Evolutionary conservation across 2,329 filamentous ascomycete species (phyloP), one percentile per base, ranked within the genome.

Genomic region (Fusarium armeniacum): DNA sequence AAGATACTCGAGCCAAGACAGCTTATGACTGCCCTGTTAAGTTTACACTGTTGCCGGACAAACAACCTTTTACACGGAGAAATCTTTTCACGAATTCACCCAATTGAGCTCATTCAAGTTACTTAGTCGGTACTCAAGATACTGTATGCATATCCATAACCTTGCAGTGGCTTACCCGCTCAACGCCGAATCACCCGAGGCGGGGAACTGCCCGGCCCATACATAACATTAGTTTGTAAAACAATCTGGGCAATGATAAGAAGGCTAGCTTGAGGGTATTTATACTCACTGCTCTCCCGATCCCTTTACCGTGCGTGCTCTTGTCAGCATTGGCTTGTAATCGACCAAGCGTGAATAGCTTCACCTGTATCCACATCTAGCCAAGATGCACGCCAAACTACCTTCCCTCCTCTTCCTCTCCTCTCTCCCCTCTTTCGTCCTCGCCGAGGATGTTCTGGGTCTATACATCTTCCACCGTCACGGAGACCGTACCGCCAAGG

Each of bases 381-480:
- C 50, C 22, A 54, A 60, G 52, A 83, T 84, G 82, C 79, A 76
- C 58, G 71, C 79, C 71, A 83, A 82, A 65, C 74, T 80, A 26
- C 64, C 83, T 59, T 72, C 84, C 61, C 70, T 74, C 45, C 62
- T 72, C 43, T 67, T 83, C 33, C 63, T 72, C 43, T 68, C 83
- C 65, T 78, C 82, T 43, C 74, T 83, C 50, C 76, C 81, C 55
- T 72, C 82, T 50, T 65, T 81, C 62, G 47, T 75, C 78, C 46
- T 72, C 66, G 81, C 81, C 22, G 92, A 97, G 82, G 92, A 90
- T 1, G 84, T 96, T 30, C 85, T 97, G 18, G 94, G 93, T 54
- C 89, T 91, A 46, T 96, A 94, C 80, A 89, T 97, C 80, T 97
- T 97, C 84, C 89, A 93, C 73, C 91, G 94, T 46, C 94, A 98